Evolutionary conservation across 257 asterid species (phyloP).

Genomic region (Solanum chaucha): DNA sequence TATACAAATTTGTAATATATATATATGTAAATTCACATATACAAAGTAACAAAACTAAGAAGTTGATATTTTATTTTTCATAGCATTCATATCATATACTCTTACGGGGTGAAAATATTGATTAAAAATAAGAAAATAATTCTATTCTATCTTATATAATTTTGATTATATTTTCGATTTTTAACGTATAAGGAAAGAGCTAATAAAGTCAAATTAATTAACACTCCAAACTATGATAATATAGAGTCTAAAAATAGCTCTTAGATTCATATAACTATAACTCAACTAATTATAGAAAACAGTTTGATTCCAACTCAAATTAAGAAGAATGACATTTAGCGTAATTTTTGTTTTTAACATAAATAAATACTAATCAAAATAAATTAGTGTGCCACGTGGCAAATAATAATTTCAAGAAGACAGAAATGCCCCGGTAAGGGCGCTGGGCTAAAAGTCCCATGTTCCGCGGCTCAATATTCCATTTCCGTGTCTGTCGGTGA

Average conservation of each 20-base stretch:
- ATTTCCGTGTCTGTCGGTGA: constrained; percentile 19
- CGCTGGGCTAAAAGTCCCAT: not conserved
- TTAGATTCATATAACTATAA: not conserved
- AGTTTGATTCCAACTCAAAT: not conserved
- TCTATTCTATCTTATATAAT: not conserved
- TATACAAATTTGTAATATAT: no score
- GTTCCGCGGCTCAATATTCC: not conserved
- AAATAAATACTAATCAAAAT: not conserved
- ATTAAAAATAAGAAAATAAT: not conserved
- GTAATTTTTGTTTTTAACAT: not conserved
- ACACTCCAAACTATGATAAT: not conserved
- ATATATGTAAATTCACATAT: no score
- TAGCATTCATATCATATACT: not conserved
- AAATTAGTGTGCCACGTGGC: not conserved
- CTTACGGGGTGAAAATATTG: not conserved
- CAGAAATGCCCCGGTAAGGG: not conserved
- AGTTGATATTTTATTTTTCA: not conserved
- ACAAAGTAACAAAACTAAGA: not conserved
- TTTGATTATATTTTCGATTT: not conserved
- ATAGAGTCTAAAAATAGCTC: not conserved
- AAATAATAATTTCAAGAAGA: not conserved
- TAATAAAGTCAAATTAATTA: not conserved
- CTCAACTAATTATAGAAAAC: not conserved
- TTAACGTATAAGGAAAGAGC: not conserved
- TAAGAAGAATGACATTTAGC: not conserved